Conservation (phyloP, 768 basidiomycete species). For the Paxillus ammoniavirescens region DNA sequence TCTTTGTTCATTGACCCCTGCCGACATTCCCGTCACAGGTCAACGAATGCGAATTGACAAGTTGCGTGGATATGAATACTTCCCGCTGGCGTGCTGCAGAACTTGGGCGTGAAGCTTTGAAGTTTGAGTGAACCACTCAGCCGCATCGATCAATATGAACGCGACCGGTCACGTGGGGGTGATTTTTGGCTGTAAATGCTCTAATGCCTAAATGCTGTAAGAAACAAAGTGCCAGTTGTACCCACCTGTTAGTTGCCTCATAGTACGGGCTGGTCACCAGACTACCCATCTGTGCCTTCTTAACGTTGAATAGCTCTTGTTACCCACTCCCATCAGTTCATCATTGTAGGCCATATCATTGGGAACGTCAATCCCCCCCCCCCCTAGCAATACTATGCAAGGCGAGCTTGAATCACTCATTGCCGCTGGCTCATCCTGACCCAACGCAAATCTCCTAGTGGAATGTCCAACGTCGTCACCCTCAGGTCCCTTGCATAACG, state of each 20-base stretch:
- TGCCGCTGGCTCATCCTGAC: neutral
- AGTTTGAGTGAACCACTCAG: too few species aligned
- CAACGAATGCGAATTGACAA: neutral
- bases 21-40: slow-evolving; percentile 8
- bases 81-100: too few species aligned
- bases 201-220: too few species aligned
- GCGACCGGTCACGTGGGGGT: slow-evolving; percentile 18
- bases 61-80: neutral
- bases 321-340: too few species aligned
- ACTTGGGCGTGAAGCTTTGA: too few species aligned
- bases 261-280: too few species aligned
- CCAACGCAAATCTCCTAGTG: neutral
- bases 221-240: too few species aligned
- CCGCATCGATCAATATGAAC: neutral
- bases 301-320: too few species aligned
- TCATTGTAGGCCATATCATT: too few species aligned
- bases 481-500: neutral
- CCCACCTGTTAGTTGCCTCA: too few species aligned
- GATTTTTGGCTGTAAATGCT: neutral
- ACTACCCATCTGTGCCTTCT: neutral
- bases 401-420: neutral
- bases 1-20: slow-evolving; percentile 8
- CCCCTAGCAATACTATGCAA: neutral
- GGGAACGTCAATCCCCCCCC: too few species aligned
- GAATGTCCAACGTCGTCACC: neutral